phyloP scores from a whole-genome alignment of 2,329 filamentous ascomycete genomes.

The Drechslerella dactyloides region DNA sequence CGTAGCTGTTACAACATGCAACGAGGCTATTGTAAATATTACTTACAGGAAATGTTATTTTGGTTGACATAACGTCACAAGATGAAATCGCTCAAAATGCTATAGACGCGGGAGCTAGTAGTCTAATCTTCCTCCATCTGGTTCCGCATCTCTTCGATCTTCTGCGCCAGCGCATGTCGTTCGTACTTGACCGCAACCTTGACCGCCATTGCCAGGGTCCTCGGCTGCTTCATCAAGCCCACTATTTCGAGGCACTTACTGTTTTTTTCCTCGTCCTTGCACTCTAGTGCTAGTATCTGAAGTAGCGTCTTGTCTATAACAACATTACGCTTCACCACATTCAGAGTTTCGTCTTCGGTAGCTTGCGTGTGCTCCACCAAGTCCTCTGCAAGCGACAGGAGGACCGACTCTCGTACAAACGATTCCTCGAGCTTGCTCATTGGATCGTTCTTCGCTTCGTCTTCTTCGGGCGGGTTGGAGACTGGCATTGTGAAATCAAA shows the following conservation, averaged over 20 bases:
- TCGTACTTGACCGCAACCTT: conserved; percentile 90
- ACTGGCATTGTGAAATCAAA: conserved; percentile 91
- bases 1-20: too few species aligned
- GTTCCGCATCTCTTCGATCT: conserved; percentile 79
- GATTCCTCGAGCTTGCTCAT: conserved; percentile 75
- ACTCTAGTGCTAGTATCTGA: conserved; percentile 87
- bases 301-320: conserved; percentile 89
- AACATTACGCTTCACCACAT: conserved; percentile 74
- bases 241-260: conserved; percentile 96
- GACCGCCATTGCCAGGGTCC: conserved; percentile 87
- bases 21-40: too few species aligned
- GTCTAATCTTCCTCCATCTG: conserved; percentile 67
- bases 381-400: conserved; percentile 77
- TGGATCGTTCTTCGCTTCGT: conserved; percentile 55
- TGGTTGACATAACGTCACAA: neutral
- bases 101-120: neutral
- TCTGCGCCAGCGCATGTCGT: conserved; percentile 78
- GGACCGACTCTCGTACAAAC: conserved; percentile 76
- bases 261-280: conserved; percentile 87
- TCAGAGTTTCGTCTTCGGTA: conserved; percentile 69
- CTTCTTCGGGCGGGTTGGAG: conserved; percentile 59
- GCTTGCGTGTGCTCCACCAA: conserved; percentile 72
- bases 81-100: neutral
- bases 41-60: neutral
- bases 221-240: conserved; percentile 79